Base-by-base conservation (phyloP, 352 stramenopile genomes). In the Globisporangium lucens region DNA sequence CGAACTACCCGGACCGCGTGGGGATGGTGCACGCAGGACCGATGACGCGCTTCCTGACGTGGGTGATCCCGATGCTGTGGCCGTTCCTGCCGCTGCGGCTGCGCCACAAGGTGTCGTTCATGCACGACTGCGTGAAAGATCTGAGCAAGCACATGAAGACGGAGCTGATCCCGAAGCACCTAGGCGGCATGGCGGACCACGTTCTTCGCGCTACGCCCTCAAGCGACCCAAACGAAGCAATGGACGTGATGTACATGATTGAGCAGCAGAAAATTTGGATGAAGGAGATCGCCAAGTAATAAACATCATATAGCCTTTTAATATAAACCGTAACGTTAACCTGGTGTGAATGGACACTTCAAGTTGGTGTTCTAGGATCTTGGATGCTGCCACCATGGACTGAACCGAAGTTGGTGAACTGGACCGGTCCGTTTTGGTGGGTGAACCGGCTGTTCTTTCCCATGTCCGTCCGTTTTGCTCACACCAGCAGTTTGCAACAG, bases 1-100 rank as follows among this genome's bases (percentile, higher is more conserved):
- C 75, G 56, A 87, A 90, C 62, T 90, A 85, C 55, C 82, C 82
- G 0, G 82, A 90, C 60, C 82, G 82, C 30, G 87, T 90, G 51
- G 82, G 80, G 1, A 76, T 81, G 61, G 75, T 90, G 35, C 78
- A 85, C 56, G 80, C 82, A 15, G 82, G 82, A 0, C 82, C 82
- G 15, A 62, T 90, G 53, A 90, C 80, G 10, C 76, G 71, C 47
- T 76, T 87, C n/a, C 68, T 90, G 13, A 80, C 82, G 66, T 81
- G 74, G 58, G 61, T 86, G 3, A 75, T 73, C 36, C 71, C 75
- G 36, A 79, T 82, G 75, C 64, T 89, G n/a, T 86, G 75, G 77
- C 82, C 82, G 27, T 80, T 90, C 47, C 66, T 90, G 20, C 82
- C 82, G 6, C 59, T 73, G 49, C 77, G 82, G 1, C 56, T 90